phyloP scores from a whole-genome alignment of 2,329 filamentous ascomycete genomes.

The Ophiocordyceps camponoti-floridani region DNA sequence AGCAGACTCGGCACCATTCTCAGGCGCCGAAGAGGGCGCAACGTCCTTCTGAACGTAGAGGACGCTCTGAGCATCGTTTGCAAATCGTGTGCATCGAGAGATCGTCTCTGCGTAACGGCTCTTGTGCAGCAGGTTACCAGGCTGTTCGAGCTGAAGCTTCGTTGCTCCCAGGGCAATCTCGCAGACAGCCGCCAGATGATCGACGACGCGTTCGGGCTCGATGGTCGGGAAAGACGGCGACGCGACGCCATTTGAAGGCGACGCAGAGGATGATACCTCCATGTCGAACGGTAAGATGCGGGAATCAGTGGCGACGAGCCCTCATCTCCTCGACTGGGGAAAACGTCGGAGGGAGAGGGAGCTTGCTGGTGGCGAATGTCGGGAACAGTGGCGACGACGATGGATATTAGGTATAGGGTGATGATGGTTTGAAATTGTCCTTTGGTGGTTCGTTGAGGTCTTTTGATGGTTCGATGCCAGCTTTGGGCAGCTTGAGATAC shows the following conservation, averaged over 20 bases:
- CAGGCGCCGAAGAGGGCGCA: constrained; percentile 29
- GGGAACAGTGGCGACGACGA: too few relatives aligned
- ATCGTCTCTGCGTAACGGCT: constrained; percentile 59
- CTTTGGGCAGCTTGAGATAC: too few relatives aligned
- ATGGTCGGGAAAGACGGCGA: constrained; percentile 32
- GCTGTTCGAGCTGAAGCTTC: constrained; percentile 59
- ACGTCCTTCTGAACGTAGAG: constrained; percentile 84
- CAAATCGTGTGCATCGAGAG: constrained; percentile 76
- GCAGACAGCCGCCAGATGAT: constrained; percentile 54
- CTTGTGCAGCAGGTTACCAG: constrained; percentile 68
- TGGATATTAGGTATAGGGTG: too few relatives aligned
- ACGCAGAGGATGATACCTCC: constrained; percentile 31
- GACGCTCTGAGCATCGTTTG: constrained; percentile 69
- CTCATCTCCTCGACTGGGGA: too few relatives aligned
- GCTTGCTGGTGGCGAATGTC: too few relatives aligned
- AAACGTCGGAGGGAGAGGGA: too few relatives aligned
- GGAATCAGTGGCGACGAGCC: too few relatives aligned
- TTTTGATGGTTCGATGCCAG: too few relatives aligned
- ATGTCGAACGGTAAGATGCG: too few relatives aligned
- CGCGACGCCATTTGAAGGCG: constrained; percentile 27
- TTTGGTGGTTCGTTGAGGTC: too few relatives aligned
- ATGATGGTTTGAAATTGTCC: too few relatives aligned
- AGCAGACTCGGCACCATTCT: constrained; percentile 27
- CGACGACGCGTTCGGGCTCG: constrained; percentile 51
- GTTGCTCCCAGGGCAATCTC: constrained; percentile 58